Base-by-base conservation (phyloP, 139 green algal genomes). In the Micromonas commoda region DNA sequence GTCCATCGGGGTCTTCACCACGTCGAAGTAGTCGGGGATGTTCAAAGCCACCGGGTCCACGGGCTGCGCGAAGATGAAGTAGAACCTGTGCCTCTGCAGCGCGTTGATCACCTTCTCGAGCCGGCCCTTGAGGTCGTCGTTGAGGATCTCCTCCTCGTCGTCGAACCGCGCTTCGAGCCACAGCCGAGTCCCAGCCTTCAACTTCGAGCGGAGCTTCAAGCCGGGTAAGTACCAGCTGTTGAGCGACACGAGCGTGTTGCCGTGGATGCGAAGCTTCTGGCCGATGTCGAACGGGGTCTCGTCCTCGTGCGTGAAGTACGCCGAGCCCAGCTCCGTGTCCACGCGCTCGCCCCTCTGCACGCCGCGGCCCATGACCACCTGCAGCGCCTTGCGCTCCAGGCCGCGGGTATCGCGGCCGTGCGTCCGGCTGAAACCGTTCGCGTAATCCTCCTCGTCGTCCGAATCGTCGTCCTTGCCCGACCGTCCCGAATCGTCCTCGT, bases 1-100 rank as follows among this genome's bases (percentile, higher is more conserved):
- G 80, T 94, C 91, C 91, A 96, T 96, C 28, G 89, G 88, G 28
- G 88, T 26, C 60, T 89, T 87, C 71, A 96, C 89, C 20, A 92
- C 81, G 60, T 91, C 84, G 51, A 78, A 81, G 76, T 94, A 94
- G 75, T 92, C 89, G 0, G 82, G 78, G 32, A 93, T 57, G 1
- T 77, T 79, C 6, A 88, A 65, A 3, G 64, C 79, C 6, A 82
- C 71, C 26, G 82, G 77, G 52, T 90, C 83, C 21, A 91, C 87
- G 21, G 86, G 82, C 34, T 84, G 34, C 35, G 84, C 84, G 75
- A 91, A 91, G 13, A 88, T n/a, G 19, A 63, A 75, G 45, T 57
- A 57, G 16, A 23, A 57, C 45, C 16, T 57, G 45, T 57, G 45
- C 45, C 45, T 9, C 45, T 57, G 9, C 9, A 57, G 45, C 45